A percentile compares a stretch with the other conserved stretches of the same genome.
These are phyloP conservation scores for Agarophyton chilense DNA, from an alignment of 23 red algal species.

Conservation along the genomic window DNA sequence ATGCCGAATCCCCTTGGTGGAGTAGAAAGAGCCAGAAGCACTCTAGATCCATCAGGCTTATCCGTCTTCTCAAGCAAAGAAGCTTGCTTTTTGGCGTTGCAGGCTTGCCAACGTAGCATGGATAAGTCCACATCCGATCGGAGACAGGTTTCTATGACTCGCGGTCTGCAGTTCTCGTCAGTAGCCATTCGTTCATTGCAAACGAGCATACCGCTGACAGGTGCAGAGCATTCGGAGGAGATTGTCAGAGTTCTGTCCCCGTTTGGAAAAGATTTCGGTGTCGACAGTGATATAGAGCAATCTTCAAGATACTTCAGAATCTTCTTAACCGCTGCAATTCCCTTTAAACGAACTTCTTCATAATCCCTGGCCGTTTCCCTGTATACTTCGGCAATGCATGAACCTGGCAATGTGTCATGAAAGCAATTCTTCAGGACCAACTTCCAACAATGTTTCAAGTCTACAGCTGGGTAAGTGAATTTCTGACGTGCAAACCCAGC, in stretches of 20 bases:
- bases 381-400: conserved; percentile 74
- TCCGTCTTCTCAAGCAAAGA: background rate
- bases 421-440: conserved; percentile 76
- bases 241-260: background rate
- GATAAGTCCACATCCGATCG: background rate
- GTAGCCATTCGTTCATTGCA: background rate
- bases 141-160: conserved; percentile 22
- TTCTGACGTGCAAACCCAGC: background rate
- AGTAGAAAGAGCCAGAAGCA: background rate
- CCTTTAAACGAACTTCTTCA: conserved; percentile 27
- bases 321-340: conserved; percentile 12
- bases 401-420: conserved; percentile 80
- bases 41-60: background rate
- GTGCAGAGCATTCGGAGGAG: background rate
- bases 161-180: background rate
- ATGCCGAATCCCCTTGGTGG: background rate
- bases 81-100: background rate
- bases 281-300: background rate
- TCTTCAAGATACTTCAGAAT: conserved; percentile 11
- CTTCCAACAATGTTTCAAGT: conserved; percentile 54
- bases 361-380: conserved; percentile 66
- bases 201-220: background rate
- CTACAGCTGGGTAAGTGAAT: conserved; percentile 33
- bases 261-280: background rate
- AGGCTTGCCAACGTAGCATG: background rate